Evolutionary conservation across 345 rosid species (phyloP).

Genomic region (Euphorbia tirucalli): DNA sequence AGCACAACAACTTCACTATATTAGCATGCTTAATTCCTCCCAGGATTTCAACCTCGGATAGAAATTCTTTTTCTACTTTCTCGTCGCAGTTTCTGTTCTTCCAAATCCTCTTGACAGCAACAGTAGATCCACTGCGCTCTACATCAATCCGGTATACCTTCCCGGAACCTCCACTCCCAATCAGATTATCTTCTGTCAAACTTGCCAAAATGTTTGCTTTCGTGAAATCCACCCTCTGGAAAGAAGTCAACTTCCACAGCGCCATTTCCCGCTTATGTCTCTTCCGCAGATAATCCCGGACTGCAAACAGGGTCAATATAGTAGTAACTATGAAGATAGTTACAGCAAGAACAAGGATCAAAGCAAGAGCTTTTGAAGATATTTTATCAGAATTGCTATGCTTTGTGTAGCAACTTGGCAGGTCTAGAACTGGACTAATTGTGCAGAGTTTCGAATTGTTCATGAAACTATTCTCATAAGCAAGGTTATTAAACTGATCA

Average conservation of each 20-base stretch:
- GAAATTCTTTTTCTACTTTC: constrained; percentile 65
- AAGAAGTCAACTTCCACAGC: constrained; percentile 81
- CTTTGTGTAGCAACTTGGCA: constrained; percentile 50
- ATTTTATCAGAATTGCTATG: constrained; percentile 27
- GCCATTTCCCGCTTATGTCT: constrained; percentile 34
- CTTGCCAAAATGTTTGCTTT: constrained; percentile 56
- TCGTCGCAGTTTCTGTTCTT: constrained; percentile 44
- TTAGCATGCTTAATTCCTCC: constrained; percentile 76
- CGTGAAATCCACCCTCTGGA: constrained; percentile 65
- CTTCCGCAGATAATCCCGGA: constrained; percentile 47
- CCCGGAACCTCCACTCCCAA: constrained; percentile 94
- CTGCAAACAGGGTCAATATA: constrained; percentile 35
- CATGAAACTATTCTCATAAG: constrained; percentile 64
- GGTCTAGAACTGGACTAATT: constrained; percentile 38
- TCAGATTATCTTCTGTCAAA: constrained; percentile 64
- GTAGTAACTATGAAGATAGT: constrained; percentile 30
- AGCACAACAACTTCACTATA: constrained; percentile 81
- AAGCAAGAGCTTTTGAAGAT: constrained; percentile 44
- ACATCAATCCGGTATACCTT: constrained; percentile 60
- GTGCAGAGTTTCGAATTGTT: constrained; percentile 69
- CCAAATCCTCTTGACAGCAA: constrained; percentile 93
- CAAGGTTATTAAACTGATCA: constrained; percentile 47
- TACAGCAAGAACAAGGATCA: constrained; percentile 42
- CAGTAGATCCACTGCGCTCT: constrained; percentile 41
- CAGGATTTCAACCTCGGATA: constrained; percentile 73